Base-by-base conservation (phyloP, 768 basidiomycete genomes). In the Sutorius australiensis region DNA sequence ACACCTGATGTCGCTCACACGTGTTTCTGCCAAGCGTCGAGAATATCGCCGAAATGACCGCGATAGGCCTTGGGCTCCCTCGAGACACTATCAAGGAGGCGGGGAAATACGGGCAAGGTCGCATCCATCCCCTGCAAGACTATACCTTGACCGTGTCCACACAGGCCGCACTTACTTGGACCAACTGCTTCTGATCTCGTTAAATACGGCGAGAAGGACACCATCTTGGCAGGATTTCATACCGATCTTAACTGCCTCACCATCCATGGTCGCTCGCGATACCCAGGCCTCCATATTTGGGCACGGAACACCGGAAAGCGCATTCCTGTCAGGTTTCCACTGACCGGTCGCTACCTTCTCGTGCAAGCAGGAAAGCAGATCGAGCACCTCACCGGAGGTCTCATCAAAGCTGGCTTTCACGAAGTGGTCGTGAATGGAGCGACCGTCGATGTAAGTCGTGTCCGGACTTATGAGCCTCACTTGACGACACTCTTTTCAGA, bases 331-430 rank as follows among this genome's bases (percentile, higher is more conserved):
- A 83, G 79, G 63, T 92, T 98, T 46, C 94, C 94, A 1, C 75
- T 80, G 1, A 89, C 87, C 4, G 84, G 84, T 44, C 80, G 85
- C 37, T 85, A 86, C 65, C 78, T 98, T 32, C 80, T 98, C 13
- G 92, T 98, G 1, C 95, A 98, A 70, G 94, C 94, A 2, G 95
- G 95, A 37, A 95, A 94, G 70, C 95, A 98, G 66, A 80, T 98
- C 11, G 95, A 97, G 66, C 90, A 92, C 69, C 73, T 93, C 39
- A 83, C 78, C 21, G 88, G 87, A 14, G 89, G 95, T 0, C 72
- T 95, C 28, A 84, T 98, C 65, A 89, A 89, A 62, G 95, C 95
- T 12, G 95, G 95, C 5, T 95, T 80, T 66, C 95, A 98, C 61
- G 95, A 98, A 62, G 95, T 98, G 6, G 90, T 92, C 6, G 92